Evolutionary conservation across 495 filamentous ascomycete genomes (phyloP).

Genomic region (Lasiosphaeriaceae sp.): DNA sequence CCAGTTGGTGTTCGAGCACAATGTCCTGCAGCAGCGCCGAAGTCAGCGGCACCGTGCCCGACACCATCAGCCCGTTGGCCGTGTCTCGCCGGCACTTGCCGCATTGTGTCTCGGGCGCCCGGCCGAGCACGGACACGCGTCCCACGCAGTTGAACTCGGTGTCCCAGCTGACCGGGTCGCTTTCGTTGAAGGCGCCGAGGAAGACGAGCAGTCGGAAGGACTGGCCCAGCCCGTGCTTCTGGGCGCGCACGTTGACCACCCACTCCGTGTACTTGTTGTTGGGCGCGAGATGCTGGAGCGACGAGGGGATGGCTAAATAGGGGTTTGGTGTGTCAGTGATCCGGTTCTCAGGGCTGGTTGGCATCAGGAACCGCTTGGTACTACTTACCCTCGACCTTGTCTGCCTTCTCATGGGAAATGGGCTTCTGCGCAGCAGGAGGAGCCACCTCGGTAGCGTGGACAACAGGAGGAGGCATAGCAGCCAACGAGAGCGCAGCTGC

Average conservation of each 20-base stretch:
- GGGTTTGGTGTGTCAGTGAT: not conserved
- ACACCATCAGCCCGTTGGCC: constrained; percentile 26
- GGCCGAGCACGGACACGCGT: constrained; percentile 36
- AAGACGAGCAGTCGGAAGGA: constrained; percentile 41
- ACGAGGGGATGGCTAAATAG: constrained; percentile 12
- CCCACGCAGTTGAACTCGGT: constrained; percentile 36
- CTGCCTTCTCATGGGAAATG: no score
- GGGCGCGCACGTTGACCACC: constrained; percentile 37
- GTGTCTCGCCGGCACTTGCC: constrained; percentile 32
- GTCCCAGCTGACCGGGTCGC: constrained; percentile 25
- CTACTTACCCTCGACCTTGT: not conserved
- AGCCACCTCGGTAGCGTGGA: not conserved
- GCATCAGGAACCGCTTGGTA: not conserved
- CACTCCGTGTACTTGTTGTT: constrained; percentile 40
- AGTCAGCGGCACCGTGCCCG: constrained; percentile 41
- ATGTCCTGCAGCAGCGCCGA: constrained; percentile 37
- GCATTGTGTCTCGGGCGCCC: constrained; percentile 27
- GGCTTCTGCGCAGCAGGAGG: no score
- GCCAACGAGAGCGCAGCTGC: not conserved
- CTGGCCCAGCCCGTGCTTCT: constrained; percentile 37
- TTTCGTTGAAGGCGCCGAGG: constrained; percentile 30
- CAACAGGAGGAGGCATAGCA: not conserved
- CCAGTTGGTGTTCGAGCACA: constrained; percentile 20
- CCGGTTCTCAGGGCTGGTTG: not conserved
- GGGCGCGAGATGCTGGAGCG: constrained; percentile 25